Evolutionary conservation across 306 rosid species (phyloP).

Genomic region (Acmispon strigosus): DNA sequence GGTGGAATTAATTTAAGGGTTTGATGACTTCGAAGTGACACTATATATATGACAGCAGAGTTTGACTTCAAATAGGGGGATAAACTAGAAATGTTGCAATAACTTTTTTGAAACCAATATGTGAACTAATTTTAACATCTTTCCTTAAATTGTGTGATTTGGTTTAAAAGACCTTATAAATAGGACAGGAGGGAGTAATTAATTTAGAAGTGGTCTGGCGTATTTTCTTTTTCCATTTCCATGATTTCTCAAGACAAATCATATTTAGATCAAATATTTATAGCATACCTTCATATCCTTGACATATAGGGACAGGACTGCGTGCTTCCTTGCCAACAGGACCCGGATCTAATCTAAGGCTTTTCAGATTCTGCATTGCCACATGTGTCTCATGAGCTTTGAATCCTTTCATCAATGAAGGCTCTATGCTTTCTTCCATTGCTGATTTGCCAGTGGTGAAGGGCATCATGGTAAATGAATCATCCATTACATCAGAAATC

Average conservation of each 20-base stretch:
- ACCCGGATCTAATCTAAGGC: conserved; percentile 40
- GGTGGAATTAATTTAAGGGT: no score
- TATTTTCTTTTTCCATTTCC: background rate
- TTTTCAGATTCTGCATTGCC: conserved; percentile 33
- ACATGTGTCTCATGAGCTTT: conserved; percentile 43
- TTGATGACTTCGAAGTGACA: no score
- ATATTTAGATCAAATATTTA: conserved; percentile 19
- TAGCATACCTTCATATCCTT: conserved; percentile 59
- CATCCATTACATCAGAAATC: conserved; percentile 90
- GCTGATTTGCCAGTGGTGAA: conserved; percentile 53
- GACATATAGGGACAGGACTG: conserved; percentile 30
- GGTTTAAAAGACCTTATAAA: no score
- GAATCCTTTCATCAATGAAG: conserved; percentile 45
- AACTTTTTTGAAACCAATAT: no score
- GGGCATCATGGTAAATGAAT: conserved; percentile 88
- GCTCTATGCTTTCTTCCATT: conserved; percentile 50
- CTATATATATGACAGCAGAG: no score
- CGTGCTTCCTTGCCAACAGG: conserved; percentile 31
- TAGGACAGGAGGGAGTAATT: background rate
- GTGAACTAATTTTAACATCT: no score
- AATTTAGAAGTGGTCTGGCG: conserved; percentile 3
- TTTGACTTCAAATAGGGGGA: no score
- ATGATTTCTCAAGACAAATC: conserved; percentile 16
- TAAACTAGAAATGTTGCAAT: no score
- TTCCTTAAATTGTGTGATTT: no score